Base-by-base conservation (phyloP, 164 flowering plant species). In the Nymphaea thermarum region DNA sequence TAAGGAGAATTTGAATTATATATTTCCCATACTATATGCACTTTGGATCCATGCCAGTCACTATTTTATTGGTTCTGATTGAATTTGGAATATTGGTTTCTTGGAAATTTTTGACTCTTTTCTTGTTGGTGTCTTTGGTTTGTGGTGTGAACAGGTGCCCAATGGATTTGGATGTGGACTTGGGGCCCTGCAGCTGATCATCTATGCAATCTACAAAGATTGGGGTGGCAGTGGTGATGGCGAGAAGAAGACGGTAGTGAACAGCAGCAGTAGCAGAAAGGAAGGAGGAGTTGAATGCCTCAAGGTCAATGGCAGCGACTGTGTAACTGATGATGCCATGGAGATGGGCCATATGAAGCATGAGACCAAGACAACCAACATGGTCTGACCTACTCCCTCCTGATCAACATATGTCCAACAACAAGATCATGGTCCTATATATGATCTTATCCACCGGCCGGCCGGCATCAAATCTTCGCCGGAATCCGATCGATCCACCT, bases 141-240 rank as follows among this genome's bases (percentile, higher is more conserved):
- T 25, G 36, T 25, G 36, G 36, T 0, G 36, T 25, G 36, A 25
- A 25, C 86, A 90, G 95, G 80, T 92, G 42, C 93, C 95, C 0
- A 92, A 90, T 72, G 96, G 98, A 0, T 78, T 90, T 51, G 96
- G 96, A 10, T 74, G 86, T 62, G 88, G 75, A 10, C 75, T 92
- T 6, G 96, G 96, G 11, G 71, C 87, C 17, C 17, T 85, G 68
- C 96, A 92, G 80, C 73, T 92, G 77, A 84, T 92, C 6, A 64
- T 92, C 66, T 92, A 92, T 72, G 82, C 89, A 60, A 85, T 88
- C 25, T 92, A 92, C 69, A 65, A 65, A 65, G 47, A 65, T 25
- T 25, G 36, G 36, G 36, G 36, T 25, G 36, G 36, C 1, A 1
- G 16, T 55, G 11, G 60, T 16, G 14, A 55, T 11, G 60, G 11